phyloP scores from a whole-genome alignment of 768 basidiomycete species.

The Mycena alexandri region DNA sequence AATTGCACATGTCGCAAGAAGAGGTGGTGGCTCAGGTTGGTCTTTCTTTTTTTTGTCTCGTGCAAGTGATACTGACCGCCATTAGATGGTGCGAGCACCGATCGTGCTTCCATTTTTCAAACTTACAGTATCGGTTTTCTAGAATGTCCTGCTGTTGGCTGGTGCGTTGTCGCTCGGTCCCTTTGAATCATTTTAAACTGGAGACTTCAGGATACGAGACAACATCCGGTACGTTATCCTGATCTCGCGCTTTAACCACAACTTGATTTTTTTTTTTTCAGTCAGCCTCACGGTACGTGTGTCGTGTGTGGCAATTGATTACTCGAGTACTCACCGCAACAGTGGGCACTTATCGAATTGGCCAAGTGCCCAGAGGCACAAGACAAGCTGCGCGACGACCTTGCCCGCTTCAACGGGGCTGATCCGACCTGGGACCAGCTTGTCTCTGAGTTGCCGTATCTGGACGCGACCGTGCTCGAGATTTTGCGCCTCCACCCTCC shows the following conservation, averaged over 20 bases:
- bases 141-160: constrained; percentile 55
- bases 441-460: constrained; percentile 62
- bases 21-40: constrained; percentile 57
- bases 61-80: constrained; percentile 3
- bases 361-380: constrained; percentile 59
- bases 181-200: neutral
- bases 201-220: constrained; percentile 62
- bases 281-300: constrained; percentile 54
- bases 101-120: neutral
- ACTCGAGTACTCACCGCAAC: neutral
- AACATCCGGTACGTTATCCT: constrained; percentile 56
- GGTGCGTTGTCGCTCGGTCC: constrained; percentile 39
- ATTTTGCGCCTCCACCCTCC: constrained; percentile 60
- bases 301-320: no score
- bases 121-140: neutral
- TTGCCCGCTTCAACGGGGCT: constrained; percentile 52
- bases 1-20: constrained; percentile 52
- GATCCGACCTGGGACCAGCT: constrained; percentile 59
- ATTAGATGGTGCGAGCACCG: constrained; percentile 25
- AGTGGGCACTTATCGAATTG: constrained; percentile 71
- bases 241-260: neutral
- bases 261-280: constrained; percentile 28
- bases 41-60: neutral
- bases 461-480: constrained; percentile 66
- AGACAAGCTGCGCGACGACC: constrained; percentile 62